These are phyloP conservation scores for Curvularia eragrostidis DNA, from an alignment of 2,329 filamentous ascomycete genomes.

Conservation along the genomic window DNA sequence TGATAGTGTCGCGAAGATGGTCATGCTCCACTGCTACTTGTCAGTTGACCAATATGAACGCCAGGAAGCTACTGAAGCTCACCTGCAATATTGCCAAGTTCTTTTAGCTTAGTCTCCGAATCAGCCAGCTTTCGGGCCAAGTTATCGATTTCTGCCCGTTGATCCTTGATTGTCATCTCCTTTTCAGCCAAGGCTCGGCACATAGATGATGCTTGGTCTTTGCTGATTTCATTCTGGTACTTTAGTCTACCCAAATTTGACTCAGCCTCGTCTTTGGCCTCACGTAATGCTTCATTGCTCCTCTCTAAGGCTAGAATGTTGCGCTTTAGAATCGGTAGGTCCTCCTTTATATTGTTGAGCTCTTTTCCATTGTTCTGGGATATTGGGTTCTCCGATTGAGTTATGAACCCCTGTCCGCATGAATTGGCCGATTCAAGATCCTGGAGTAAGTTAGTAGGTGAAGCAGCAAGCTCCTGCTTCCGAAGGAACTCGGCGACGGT, in stretches of 20 bases:
- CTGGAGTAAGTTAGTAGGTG: no score
- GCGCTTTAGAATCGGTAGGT: slow-evolving; percentile 15
- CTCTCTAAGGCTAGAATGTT: slow-evolving; percentile 2
- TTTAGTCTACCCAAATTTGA: slow-evolving; percentile 21
- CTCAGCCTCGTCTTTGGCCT: slow-evolving; percentile 4
- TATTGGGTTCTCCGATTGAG: not conserved
- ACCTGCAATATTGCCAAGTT: not conserved
- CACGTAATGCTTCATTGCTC: not conserved
- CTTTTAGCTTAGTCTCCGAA: not conserved
- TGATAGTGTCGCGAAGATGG: slow-evolving; percentile 14
- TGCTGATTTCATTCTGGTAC: slow-evolving; percentile 28
- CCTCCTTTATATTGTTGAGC: slow-evolving; percentile 1
- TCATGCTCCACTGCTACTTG: slow-evolving; percentile 14
- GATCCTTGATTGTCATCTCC: slow-evolving; percentile 23
- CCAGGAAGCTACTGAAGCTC: not conserved
- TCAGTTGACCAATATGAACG: not conserved
- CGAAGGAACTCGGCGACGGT: slow-evolving; percentile 19
- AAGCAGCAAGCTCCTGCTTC: slow-evolving; percentile 5
- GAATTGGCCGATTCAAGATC: no score
- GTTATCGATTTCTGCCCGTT: slow-evolving; percentile 22
- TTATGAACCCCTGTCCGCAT: slow-evolving; percentile 4
- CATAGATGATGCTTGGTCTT: slow-evolving; percentile 28
- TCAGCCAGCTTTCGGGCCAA: slow-evolving; percentile 10
- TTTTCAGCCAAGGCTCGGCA: slow-evolving; percentile 24
- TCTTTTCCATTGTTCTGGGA: not conserved